Percentiles rank a stretch among this genome's conserved stretches.
Conservation (phyloP, 2,329 filamentous ascomycete species). For the Phaeomoniella chlamydospora region DNA sequence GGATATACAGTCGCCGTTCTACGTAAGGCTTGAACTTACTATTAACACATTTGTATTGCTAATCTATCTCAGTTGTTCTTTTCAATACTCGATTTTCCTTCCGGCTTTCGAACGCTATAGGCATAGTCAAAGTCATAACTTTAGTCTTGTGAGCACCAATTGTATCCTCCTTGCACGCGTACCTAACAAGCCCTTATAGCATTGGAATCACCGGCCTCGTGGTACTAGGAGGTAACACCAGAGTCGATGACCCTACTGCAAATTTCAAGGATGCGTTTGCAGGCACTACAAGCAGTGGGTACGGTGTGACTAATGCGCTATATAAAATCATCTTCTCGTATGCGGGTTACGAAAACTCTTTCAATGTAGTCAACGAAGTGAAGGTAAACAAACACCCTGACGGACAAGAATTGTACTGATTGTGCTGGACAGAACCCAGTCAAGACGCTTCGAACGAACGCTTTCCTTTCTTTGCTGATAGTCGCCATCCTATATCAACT, state of each 20-base stretch:
- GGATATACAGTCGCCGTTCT: slow-evolving; percentile 43
- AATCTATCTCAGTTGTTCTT: no score
- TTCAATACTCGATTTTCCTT: slow-evolving; percentile 45
- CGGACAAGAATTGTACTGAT: no score
- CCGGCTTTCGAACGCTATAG: slow-evolving; percentile 40
- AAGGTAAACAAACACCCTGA: no score
- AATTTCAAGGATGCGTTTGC: slow-evolving; percentile 44
- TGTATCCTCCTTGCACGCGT: slow-evolving; percentile 8
- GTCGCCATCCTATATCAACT: slow-evolving; percentile 43
- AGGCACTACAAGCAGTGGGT: slow-evolving; percentile 28
- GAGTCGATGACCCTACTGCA: slow-evolving; percentile 32
- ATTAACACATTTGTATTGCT: no score
- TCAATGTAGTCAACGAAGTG: slow-evolving; percentile 49
- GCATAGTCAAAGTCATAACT: slow-evolving; percentile 44
- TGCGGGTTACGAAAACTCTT: slow-evolving; percentile 42
- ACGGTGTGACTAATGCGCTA: slow-evolving; percentile 43
- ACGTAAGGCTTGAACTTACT: no score
- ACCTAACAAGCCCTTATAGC: slow-evolving; percentile 12
- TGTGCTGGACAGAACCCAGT: no score
- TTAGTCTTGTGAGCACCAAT: no score
- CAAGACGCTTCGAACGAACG: slow-evolving; percentile 36
- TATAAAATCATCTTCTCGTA: slow-evolving; percentile 47
- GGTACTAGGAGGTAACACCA: slow-evolving; percentile 42
- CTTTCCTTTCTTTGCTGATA: slow-evolving; percentile 32
- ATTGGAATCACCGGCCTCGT: slow-evolving; percentile 47